Evolutionary conservation across 2,329 filamentous ascomycete genomes (phyloP), one percentile per base, ranked within the genome.

Genomic region (Colletotrichum neosansevieriae): DNA sequence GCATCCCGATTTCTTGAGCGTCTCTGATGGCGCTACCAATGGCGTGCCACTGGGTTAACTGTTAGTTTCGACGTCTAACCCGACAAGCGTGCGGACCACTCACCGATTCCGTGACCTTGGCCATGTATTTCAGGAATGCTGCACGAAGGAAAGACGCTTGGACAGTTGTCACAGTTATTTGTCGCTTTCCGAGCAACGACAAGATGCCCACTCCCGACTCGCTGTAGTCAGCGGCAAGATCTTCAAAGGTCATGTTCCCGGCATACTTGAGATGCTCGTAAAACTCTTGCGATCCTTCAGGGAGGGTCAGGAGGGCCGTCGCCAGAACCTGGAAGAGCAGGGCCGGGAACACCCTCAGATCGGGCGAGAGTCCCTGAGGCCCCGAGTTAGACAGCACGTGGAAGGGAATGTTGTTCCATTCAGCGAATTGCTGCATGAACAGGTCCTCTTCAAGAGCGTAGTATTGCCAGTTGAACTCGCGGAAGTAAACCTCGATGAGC

Each of bases 1-100:
- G 85, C 72, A 91, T 78, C 12, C 88, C 88, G 45, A 90, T 83
- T 71, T 90, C 88, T 73, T 90, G 88, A 0, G 87, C 88, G 73
- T 90, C 88, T 45, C 86, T 80, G 63, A 90, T 89, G 0, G 86
- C 84, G 21, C 83, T 81, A 1, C 86, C 85, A 34, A 90, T 80
- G 1, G 82, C 81, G 73, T 88, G 86, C 85, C 85, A 88, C 84
- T 86, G 58, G 24, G 24, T 17, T 40, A 34, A 29, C 3, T 21
- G 42, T 69, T 24, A 58, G 34, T 47, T 45, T 53, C n/a, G 47
- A 32, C 12, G 6, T 36, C 21, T 40, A 29, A 32, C 21, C 29
- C 9, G 29, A 17, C n/a, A 11, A n/a, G 29, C 38, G 21, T 32
- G 12, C 15, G 10, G 57, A 24, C 36, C 5, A 79, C 81, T 75